A percentile compares a stretch with the other conserved stretches of the same genome.
phyloP scores from a whole-genome alignment of 176 grass and related monocot species.

The Cocos nucifera region DNA sequence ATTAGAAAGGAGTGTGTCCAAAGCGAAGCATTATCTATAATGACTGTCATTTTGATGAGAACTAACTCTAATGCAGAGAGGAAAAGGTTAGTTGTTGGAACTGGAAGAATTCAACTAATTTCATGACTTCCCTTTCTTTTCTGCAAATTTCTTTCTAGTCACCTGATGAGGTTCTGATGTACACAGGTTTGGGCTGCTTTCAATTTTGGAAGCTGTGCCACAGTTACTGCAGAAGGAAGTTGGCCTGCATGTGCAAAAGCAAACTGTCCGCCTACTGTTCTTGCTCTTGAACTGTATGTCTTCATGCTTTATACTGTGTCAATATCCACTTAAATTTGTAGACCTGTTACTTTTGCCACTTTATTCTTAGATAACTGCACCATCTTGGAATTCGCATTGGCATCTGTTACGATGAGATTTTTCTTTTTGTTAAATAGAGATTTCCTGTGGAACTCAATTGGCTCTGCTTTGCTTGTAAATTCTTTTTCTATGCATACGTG shows the following conservation, averaged over 20 bases:
- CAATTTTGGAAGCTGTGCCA: conserved; percentile 53
- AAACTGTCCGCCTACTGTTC: conserved; percentile 74
- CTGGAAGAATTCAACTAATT: no score
- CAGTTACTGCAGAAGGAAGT: conserved; percentile 58
- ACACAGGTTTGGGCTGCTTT: conserved; percentile 64
- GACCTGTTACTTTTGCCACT: conserved; percentile 3
- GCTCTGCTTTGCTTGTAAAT: no score
- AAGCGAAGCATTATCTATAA: conserved; percentile 59
- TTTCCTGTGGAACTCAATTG: no score
- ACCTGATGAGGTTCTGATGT: conserved; percentile 16
- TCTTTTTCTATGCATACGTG: no score
- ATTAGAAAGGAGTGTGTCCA: conserved; percentile 40
- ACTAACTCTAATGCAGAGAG: conserved; percentile 52
- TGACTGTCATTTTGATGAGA: conserved; percentile 68
- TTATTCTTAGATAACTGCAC: neutral
- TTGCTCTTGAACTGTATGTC: conserved; percentile 86
- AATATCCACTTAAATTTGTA: conserved; percentile 13
- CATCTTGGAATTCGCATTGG: no score
- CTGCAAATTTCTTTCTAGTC: neutral
- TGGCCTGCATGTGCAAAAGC: conserved; percentile 52
- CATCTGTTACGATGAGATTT: no score
- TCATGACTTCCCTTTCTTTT: conserved; percentile 17
- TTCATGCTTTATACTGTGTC: conserved; percentile 11
- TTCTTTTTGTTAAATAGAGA: no score
- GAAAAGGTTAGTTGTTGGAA: conserved; percentile 43